phyloP scores from a whole-genome alignment of 495 filamentous ascomycete species.

The Podospora pseudopauciseta region DNA sequence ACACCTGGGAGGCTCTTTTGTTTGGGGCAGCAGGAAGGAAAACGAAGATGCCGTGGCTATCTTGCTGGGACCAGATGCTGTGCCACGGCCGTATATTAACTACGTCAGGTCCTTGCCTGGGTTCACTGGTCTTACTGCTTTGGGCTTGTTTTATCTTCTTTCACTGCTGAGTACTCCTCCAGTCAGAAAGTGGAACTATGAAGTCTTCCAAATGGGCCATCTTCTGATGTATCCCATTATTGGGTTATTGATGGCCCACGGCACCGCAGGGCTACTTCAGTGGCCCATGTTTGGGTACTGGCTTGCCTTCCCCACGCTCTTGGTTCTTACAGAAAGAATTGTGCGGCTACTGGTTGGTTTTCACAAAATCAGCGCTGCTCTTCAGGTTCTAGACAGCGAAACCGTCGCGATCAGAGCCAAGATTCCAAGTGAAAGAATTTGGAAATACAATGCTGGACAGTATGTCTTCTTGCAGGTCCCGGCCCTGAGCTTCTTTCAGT shows the following conservation, averaged over 20 bases:
- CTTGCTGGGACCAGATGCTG: slow-evolving; percentile 21
- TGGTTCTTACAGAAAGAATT: slow-evolving; percentile 31
- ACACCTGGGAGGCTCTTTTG: slow-evolving; percentile 34
- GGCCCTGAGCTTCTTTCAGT: slow-evolving; percentile 34
- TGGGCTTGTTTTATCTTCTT: slow-evolving; percentile 33
- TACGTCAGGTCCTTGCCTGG: slow-evolving; percentile 31
- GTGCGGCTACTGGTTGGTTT: slow-evolving; percentile 32
- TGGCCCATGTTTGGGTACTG: slow-evolving; percentile 41
- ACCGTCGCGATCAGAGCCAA: slow-evolving; percentile 33
- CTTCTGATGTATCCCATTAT: slow-evolving; percentile 41
- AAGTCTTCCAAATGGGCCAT: slow-evolving; percentile 39
- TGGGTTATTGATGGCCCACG: slow-evolving; percentile 34
- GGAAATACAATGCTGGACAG: slow-evolving; percentile 40
- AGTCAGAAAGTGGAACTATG: slow-evolving; percentile 33
- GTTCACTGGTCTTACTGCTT: slow-evolving; percentile 32
- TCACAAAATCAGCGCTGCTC: slow-evolving; percentile 25
- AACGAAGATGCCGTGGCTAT: slow-evolving; percentile 24
- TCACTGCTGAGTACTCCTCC: slow-evolving; percentile 31
- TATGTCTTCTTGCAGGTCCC: slow-evolving; percentile 40
- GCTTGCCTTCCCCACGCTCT: slow-evolving; percentile 34
- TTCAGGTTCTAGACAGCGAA: slow-evolving; percentile 33
- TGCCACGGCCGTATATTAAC: slow-evolving; percentile 24
- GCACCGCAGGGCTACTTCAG: slow-evolving; percentile 33
- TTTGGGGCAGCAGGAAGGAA: slow-evolving; percentile 28
- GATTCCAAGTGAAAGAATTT: slow-evolving; percentile 29